Evolutionary conservation across 2,329 filamentous ascomycete genomes (phyloP), one percentile per base, ranked within the genome.

Genomic region (Sporothrix pallida): DNA sequence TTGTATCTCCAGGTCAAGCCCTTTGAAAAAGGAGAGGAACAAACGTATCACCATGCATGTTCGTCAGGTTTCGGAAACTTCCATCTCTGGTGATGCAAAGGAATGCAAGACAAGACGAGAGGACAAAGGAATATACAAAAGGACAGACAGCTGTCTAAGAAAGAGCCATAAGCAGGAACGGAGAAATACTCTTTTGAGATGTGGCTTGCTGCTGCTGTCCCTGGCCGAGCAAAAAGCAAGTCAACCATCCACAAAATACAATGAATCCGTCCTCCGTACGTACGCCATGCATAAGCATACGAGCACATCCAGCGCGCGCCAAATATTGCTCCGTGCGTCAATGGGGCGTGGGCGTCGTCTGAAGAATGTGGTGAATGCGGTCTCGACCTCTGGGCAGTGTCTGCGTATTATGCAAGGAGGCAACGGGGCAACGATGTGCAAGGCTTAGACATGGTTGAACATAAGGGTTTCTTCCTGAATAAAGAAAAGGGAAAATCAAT

Each of bases 271-370:
- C 31, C 31, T 37, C 31, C 31, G 31, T 37, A 7, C 31, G 31
- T 37, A 37, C 31, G 3, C 31, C 31, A 7, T 37, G 31, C 31
- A 37, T 37, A 37, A 6, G 31, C 31, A 37, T 37, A 6, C 37
- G 44, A 46, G n/a, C 37, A 63, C 60, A 46, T 26, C 31, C 44
- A 26, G 42, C 44, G 60, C 60, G 60, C 60, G 60, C 60, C 60
- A 46, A 44, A 44, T 20, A 44, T 44, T 13, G 8, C 37, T 44
- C 37, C 17, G 37, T 44, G 60, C 37, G 37, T 63, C 37, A 20
- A 20, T 46, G 37, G 60, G 31, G 31, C 31, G 31, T 37, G 31
- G 17, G 23, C 17, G 31, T 37, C 60, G 20, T 44, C 37, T 44
- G 58, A 44, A 44, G 31, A 44, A 37, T 37, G 7, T 37, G 31